Evolutionary conservation across 192 early-diverging fungal genomes (phyloP).

Genomic region (Podila minutissima): DNA sequence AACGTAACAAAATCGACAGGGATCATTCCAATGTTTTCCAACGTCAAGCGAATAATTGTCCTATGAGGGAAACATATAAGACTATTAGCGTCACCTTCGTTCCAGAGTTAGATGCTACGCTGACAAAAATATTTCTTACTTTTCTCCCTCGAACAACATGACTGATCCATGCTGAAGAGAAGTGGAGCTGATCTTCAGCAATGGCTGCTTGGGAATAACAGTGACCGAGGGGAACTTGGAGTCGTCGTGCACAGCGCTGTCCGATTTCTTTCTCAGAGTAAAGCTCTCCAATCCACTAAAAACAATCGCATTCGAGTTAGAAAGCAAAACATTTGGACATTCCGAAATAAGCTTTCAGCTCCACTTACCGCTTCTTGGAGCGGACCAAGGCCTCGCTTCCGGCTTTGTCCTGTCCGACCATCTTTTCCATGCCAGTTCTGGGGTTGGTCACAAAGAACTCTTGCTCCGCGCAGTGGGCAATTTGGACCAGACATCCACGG

Average conservation of each 20-base stretch:
- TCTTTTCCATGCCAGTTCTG: conserved; percentile 5
- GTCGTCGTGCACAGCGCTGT: not conserved
- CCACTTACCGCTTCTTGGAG: conserved; percentile 33
- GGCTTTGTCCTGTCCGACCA: not conserved
- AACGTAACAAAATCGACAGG: conserved; percentile 75
- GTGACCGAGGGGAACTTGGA: conserved; percentile 53
- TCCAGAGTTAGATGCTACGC: not conserved
- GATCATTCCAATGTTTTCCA: conserved; percentile 82
- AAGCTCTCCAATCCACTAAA: conserved; percentile 43
- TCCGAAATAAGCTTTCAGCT: not conserved
- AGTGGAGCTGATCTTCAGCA: conserved; percentile 72
- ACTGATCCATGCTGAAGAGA: conserved; percentile 71
- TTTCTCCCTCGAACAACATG: conserved; percentile 88
- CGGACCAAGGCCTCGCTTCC: conserved; percentile 15
- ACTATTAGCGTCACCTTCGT: too few species aligned
- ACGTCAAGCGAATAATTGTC: conserved; percentile 64
- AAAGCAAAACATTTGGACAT: not conserved
- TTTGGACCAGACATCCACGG: conserved; percentile 67
- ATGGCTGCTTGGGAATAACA: conserved; percentile 74
- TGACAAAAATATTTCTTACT: conserved; percentile 47
- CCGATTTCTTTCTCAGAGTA: conserved; percentile 4
- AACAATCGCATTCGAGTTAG: not conserved
- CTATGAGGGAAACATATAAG: conserved; percentile 29
- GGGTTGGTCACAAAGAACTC: conserved; percentile 58
- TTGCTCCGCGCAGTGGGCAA: conserved; percentile 63